Evolutionary conservation across 2,329 filamentous ascomycete genomes (phyloP).

Genomic region (Talaromyces sp.): DNA sequence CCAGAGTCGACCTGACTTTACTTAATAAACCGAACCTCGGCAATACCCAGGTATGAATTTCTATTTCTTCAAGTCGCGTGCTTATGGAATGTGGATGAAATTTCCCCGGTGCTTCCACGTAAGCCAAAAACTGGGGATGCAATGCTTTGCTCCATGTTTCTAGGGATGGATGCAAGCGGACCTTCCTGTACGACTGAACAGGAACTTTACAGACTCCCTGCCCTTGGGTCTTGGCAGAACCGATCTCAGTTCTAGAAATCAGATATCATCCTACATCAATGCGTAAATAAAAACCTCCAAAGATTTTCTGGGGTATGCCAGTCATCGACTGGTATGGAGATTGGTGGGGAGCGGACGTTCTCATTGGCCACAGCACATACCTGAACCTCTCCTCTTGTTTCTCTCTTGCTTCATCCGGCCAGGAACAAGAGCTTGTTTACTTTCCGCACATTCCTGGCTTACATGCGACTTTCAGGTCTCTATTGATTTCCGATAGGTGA

Average conservation of each 20-base stretch:
- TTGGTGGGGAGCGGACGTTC: slow-evolving; percentile 9
- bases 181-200: not conserved
- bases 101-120: not conserved
- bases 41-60: no score
- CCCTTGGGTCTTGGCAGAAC: not conserved
- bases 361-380: slow-evolving; percentile 13
- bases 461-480: not conserved
- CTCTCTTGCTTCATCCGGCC: not conserved
- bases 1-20: not conserved
- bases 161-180: slow-evolving; percentile 1
- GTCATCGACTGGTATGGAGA: slow-evolving; percentile 7
- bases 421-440: slow-evolving; percentile 3
- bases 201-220: not conserved
- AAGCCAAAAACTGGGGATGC: slow-evolving; percentile 1
- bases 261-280: not conserved
- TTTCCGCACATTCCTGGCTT: slow-evolving; percentile 9
- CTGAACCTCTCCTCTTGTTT: not conserved
- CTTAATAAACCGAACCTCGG: not conserved
- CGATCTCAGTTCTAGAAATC: not conserved
- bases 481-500: not conserved
- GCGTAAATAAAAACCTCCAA: no score
- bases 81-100: not conserved
- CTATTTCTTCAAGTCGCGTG: not conserved
- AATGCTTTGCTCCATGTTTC: slow-evolving; percentile 1
- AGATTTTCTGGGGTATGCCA: not conserved